A percentile compares a stretch with the other conserved stretches of the same genome.
Conservation (phyloP, 805 yeast species). For the Sugiyamaella lignohabitans region DNA sequence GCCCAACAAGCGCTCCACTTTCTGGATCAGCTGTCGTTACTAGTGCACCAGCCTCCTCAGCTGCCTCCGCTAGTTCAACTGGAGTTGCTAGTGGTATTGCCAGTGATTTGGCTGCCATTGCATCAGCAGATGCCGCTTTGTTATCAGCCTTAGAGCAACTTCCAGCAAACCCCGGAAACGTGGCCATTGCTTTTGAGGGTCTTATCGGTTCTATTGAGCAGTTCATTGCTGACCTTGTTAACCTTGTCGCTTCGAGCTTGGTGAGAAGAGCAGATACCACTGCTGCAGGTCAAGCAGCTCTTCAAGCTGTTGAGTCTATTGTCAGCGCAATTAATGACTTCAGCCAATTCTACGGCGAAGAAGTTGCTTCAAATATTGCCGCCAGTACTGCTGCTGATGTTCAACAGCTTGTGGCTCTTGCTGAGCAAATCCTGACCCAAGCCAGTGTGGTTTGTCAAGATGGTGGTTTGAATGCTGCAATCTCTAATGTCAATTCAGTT, state of each 20-base stretch:
- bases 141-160: conserved; percentile 5
- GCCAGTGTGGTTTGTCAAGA: background rate
- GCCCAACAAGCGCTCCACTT: background rate
- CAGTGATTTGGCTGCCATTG: background rate
- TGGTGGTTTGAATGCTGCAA: conserved; percentile 8
- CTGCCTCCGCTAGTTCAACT: background rate
- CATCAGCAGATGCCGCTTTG: background rate
- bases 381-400: background rate
- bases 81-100: background rate
- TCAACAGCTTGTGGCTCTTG: conserved; percentile 11
- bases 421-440: conserved; percentile 10
- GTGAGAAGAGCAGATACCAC: background rate
- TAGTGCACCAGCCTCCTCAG: background rate
- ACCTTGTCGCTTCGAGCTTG: conserved; percentile 2
- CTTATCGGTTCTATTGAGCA: background rate
- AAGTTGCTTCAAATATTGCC: conserved; percentile 1
- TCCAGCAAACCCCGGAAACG: background rate
- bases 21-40: background rate
- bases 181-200: background rate
- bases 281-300: background rate
- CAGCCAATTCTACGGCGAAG: background rate
- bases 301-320: background rate
- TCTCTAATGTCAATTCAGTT: conserved; percentile 8
- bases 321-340: background rate
- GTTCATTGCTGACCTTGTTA: conserved; percentile 8